Conservation (phyloP, 2,329 filamentous ascomycete genomes). For the Hypoxylon sp. region DNA sequence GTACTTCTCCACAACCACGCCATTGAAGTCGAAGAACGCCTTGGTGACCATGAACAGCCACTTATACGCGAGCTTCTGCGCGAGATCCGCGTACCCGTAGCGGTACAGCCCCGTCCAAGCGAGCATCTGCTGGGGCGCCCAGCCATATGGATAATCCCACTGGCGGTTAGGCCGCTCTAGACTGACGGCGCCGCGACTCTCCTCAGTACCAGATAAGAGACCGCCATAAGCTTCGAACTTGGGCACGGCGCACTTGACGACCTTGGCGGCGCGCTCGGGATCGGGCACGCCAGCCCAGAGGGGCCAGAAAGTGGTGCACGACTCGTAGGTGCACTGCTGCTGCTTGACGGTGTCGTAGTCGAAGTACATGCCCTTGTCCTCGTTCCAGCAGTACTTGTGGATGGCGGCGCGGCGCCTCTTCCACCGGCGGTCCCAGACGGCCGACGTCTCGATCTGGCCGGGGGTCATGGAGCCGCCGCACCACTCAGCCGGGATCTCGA, state of each 20-base stretch:
- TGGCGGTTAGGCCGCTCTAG: conserved; percentile 92
- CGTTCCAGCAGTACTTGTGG: conserved; percentile 95
- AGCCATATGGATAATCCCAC: conserved; percentile 98
- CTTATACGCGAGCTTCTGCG: conserved; percentile 90
- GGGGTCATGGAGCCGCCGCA: conserved; percentile 76
- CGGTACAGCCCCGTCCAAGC: conserved; percentile 94
- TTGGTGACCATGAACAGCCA: conserved; percentile 99
- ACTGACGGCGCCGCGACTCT: conserved; percentile 85
- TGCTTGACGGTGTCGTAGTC: conserved; percentile 93
- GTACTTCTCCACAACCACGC: conserved; percentile 98
- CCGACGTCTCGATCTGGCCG: conserved; percentile 83
- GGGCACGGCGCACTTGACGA: conserved; percentile 86
- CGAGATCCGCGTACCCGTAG: conserved; percentile 92
- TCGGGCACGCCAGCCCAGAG: conserved; percentile 94
- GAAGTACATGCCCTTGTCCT: conserved; percentile 94
- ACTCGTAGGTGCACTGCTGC: conserved; percentile 87
- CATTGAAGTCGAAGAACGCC: conserved; percentile 98
- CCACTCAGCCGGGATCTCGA: conserved; percentile 87
- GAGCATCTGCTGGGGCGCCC: conserved; percentile 98
- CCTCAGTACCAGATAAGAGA: conserved; percentile 88
- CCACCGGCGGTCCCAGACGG: conserved; percentile 90
- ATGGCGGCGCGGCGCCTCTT: conserved; percentile 87
- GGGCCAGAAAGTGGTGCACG: conserved; percentile 95
- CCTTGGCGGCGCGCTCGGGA: conserved; percentile 85
- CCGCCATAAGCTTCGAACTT: conserved; percentile 91